phyloP scores from a whole-genome alignment of 768 basidiomycete genomes.

The Leccinum truebloodii region DNA sequence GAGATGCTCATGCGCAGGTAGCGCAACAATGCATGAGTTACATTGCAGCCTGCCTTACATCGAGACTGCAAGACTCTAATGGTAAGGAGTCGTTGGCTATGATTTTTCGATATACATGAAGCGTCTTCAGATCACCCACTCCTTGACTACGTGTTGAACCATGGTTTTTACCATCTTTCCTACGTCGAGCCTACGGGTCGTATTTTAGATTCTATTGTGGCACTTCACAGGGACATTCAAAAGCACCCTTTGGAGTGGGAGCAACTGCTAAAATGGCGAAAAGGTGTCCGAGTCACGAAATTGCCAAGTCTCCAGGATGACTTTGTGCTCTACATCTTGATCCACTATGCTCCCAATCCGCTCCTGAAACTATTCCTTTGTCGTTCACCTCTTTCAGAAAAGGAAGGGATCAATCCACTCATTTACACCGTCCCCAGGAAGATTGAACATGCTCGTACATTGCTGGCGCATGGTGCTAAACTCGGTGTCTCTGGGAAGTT shows the following conservation, averaged over 20 bases:
- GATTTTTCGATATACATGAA: no score
- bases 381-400: not conserved
- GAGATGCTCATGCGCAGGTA: no score
- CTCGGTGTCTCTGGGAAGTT: not conserved
- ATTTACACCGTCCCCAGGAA: fast-evolving
- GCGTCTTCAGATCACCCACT: no score
- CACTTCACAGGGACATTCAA: not conserved
- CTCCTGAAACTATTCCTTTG: not conserved
- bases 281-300: no score
- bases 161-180: not conserved
- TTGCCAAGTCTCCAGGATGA: no score
- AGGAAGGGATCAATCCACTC: not conserved
- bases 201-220: not conserved
- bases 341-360: not conserved
- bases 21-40: no score
- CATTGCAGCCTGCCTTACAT: no score
- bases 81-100: no score
- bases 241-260: not conserved
- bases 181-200: not conserved
- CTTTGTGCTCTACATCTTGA: not conserved
- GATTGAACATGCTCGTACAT: not conserved
- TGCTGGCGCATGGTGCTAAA: not conserved
- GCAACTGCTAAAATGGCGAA: not conserved
- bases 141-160: no score
- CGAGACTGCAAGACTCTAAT: no score